These are phyloP conservation scores for Suhomyces canberraensis DNA, from an alignment of 805 yeast species.

Conservation along the genomic window DNA sequence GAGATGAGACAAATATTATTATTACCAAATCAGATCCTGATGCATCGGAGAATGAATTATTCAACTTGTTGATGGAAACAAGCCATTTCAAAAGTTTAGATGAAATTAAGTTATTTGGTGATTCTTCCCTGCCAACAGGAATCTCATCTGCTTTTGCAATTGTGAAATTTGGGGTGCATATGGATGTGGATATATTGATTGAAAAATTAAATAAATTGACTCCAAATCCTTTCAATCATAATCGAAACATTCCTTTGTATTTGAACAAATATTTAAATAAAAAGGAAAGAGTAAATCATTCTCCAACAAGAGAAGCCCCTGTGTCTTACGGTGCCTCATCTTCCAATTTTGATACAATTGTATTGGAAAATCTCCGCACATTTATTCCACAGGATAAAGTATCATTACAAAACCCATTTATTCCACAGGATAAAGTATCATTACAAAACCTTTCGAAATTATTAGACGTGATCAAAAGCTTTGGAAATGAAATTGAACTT, in stretches of 20 bases:
- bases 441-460: conserved; percentile 29
- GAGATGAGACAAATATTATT: conserved; percentile 2
- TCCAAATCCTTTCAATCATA: conserved; percentile 27
- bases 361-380: conserved; percentile 46
- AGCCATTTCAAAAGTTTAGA: conserved; percentile 17
- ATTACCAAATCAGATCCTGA: conserved; percentile 5
- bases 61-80: conserved; percentile 16
- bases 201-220: conserved; percentile 14
- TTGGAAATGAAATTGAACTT: conserved; percentile 48
- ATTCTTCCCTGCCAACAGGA: neutral
- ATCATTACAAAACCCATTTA: conserved; percentile 44
- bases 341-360: conserved; percentile 19
- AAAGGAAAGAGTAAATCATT: conserved; percentile 35
- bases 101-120: conserved; percentile 22
- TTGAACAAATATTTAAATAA: conserved; percentile 66
- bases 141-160: conserved; percentile 21
- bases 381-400: conserved; percentile 46
- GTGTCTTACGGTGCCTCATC: conserved; percentile 7
- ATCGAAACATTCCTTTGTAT: conserved; percentile 35
- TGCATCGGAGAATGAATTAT: conserved; percentile 25
- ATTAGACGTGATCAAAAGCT: conserved; percentile 36
- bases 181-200: conserved; percentile 31
- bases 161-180: conserved; percentile 29
- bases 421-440: conserved; percentile 37
- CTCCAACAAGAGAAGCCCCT: neutral